Base-by-base conservation (phyloP, 2,329 filamentous ascomycete genomes). In the Teratosphaeriaceae sp. region DNA sequence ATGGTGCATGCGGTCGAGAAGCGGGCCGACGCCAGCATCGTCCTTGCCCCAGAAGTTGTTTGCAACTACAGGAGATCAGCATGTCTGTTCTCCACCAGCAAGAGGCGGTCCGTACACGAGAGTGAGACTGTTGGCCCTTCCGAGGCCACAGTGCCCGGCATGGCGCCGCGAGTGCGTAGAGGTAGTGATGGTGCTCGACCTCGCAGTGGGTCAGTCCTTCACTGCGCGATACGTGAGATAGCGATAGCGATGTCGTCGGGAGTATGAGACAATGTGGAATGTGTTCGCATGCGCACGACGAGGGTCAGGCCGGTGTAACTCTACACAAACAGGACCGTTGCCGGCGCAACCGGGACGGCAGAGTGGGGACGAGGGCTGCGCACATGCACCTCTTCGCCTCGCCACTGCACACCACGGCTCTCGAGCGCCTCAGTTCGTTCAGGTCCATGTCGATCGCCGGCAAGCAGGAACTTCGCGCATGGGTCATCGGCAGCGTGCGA, bases 11-110 rank as follows among this genome's bases (percentile, higher is more conserved):
- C 92, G 90, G 65, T 90, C 87, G 22, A 98, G 76, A 60, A 98
- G 79, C 45, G 92, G 94, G 35, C 76, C 76, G 60, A 98, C 89
- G 63, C 92, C 94, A 40, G 90, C 92, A 74, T 98, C 92, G 65
- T 97, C 90, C 74, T 94, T 97, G 51, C 92, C 92, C 92, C 92
- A 98, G 68, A 98, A 98, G 65, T 98, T 98, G 72, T 98, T 98
- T 59, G 92, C 90, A 71, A 98, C 89, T 89, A 53, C 44, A 11
- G 11, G 8, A 13, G 33, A 54, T 71, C 45, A 69, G 67, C 50
- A 50, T 18, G 6, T 38, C 8, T 18, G 15, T n/a, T 22, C 16
- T 9, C 5, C 20, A 7, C 21, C 6, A 2, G 9, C 16, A n/a
- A 11, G 33, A 20, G 18, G 12, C 2, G 7, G 11, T 5, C 16